Evolutionary conservation across 495 filamentous ascomycete species (phyloP).

Genomic region (Penicilliopsis zonata): DNA sequence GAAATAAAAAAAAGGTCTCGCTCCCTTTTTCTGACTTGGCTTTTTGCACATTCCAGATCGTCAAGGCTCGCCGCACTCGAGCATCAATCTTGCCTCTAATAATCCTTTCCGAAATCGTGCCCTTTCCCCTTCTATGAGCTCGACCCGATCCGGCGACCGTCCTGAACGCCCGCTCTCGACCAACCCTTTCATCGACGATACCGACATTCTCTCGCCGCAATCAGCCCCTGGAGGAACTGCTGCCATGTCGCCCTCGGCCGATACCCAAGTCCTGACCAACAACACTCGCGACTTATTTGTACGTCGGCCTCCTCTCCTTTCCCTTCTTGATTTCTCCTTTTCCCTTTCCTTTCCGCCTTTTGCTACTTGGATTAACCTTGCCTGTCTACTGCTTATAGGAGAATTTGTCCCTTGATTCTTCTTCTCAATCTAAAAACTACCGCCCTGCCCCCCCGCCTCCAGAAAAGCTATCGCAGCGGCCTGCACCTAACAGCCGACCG

Average conservation of each 20-base stretch:
- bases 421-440: conserved; percentile 24
- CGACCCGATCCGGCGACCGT: conserved; percentile 22
- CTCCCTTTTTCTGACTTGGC: conserved; percentile 4
- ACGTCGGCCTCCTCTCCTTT: conserved; percentile 26
- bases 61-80: conserved; percentile 33
- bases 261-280: conserved; percentile 40
- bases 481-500: conserved; percentile 16
- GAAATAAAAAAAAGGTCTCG: neutral
- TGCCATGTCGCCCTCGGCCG: conserved; percentile 44
- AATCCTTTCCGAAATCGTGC: conserved; percentile 96
- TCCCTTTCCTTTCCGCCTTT: conserved; percentile 1
- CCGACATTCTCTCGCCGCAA: conserved; percentile 39
- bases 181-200: conserved; percentile 84
- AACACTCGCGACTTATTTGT: conserved; percentile 85
- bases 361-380: conserved; percentile 3
- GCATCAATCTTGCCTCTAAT: conserved; percentile 72
- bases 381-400: conserved; percentile 16
- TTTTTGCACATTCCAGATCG: conserved; percentile 8
- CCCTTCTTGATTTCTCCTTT: conserved; percentile 4
- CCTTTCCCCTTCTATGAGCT: conserved; percentile 53
- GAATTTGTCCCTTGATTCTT: conserved; percentile 28
- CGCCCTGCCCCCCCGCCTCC: conserved; percentile 25
- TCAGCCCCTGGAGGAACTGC: conserved; percentile 25
- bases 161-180: conserved; percentile 65
- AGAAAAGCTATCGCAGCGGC: conserved; percentile 21